Base-by-base conservation (phyloP, 331 rosid genomes). In the Malus hybrid region DNA sequence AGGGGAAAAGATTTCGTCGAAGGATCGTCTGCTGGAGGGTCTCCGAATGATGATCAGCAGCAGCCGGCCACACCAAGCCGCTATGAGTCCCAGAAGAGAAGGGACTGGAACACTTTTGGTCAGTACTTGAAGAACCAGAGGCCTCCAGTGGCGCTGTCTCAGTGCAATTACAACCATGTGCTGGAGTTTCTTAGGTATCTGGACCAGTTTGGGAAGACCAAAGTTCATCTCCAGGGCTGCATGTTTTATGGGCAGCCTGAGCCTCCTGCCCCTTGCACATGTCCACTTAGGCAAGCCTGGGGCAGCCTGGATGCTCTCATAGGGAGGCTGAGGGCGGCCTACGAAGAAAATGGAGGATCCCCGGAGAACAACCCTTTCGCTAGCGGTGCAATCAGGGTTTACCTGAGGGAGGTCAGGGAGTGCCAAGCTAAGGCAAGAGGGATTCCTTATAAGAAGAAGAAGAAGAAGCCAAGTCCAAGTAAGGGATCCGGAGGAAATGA, bases 81-180 rank as follows among this genome's bases (percentile, higher is more conserved):
- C 14, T 93, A 93, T 22, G 98, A 93, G 77, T 93, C 97, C 0
- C 97, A 94, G 65, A 94, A 94, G 81, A 79, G 96, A 79, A 85
- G 99, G 72, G 99, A 94, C 73, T 94, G 99, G 99, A 94, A 94
- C 89, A 94, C 99, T 20, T 94, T 94, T 61, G 96, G 99, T 4
- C 99, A 94, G 72, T 94, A 94, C 81, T 78, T 94, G 88, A 92
- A 85, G 82, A 94, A 94, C 72, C 97, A 91, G 24, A 87, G 99
- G 79, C 99, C 99, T 3, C 89, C 96, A 42, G 91, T 94, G 57
- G 82, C 91, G 50, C 87, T 94, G 0, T 87, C 98, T 2, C 93
- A 91, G 68, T 91, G 98, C 84, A 89, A 84, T 68, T 84, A 83
- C 85, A 89, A 86, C 77, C 99, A 94, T 76, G 99, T 94, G 2